Percentiles rank a stretch among this genome's conserved stretches.
These are phyloP conservation scores for Fusarium neocosmosporiellum DNA, from an alignment of 2,329 filamentous ascomycete genomes.

Conservation along the genomic window DNA sequence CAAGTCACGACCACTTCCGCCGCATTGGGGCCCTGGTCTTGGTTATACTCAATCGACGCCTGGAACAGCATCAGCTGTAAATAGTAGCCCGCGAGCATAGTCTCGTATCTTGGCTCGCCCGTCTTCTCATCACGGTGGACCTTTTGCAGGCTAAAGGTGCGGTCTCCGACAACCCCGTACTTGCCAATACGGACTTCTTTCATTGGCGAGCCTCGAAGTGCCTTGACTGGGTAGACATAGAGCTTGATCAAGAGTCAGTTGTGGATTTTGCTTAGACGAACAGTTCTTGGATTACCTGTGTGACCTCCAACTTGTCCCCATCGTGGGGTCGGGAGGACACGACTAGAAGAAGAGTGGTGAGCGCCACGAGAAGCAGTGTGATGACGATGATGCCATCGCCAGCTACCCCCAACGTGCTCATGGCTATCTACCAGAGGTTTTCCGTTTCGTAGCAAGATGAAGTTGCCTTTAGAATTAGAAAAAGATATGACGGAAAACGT, in stretches of 20 bases:
- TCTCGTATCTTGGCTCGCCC: constrained; percentile 13
- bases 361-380: not conserved
- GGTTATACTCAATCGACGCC: constrained; percentile 18
- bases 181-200: constrained; percentile 16
- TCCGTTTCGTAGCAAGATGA: no score
- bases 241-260: constrained; percentile 16
- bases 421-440: not conserved
- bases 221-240: constrained; percentile 40
- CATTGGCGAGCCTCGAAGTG: constrained; percentile 29
- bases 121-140: constrained; percentile 9
- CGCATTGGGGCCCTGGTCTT: not conserved
- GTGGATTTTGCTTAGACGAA: no score
- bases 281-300: not conserved
- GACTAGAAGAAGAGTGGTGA: not conserved
- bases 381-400: not conserved
- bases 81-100: constrained; percentile 38
- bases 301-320: not conserved
- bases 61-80: constrained; percentile 33
- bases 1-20: not conserved
- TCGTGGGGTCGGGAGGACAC: not conserved
- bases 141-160: constrained; percentile 39
- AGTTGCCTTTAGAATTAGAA: not conserved
- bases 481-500: not conserved
- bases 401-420: not conserved
- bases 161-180: constrained; percentile 35